These are phyloP conservation scores for Polyporus arcularius DNA, from an alignment of 768 basidiomycete species.

Conservation along the genomic window DNA sequence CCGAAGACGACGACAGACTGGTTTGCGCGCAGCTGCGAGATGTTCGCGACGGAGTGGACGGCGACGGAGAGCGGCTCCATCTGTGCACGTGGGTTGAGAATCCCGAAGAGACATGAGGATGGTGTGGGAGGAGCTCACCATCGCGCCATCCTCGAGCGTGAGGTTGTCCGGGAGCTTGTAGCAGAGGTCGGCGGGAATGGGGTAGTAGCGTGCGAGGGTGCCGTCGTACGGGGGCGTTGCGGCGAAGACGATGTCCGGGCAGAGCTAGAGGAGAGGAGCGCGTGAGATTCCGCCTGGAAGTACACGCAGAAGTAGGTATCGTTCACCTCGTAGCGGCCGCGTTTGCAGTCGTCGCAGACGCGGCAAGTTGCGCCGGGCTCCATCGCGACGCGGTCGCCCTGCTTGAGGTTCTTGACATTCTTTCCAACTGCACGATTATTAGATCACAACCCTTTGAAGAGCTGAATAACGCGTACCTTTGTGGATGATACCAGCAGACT, in stretches of 20 bases:
- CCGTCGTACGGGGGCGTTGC: conserved; percentile 95
- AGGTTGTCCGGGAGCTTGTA: conserved; percentile 83
- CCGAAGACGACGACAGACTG: conserved; percentile 86
- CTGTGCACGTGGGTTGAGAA: conserved; percentile 36
- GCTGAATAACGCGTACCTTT: conserved; percentile 47
- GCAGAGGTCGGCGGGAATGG: conserved; percentile 80
- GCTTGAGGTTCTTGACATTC: conserved; percentile 72
- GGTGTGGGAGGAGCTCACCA: conserved; percentile 51
- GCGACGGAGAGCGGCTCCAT: conserved; percentile 96
- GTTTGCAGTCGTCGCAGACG: conserved; percentile 81
- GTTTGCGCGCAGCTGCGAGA: conserved; percentile 71
- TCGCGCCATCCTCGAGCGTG: conserved; percentile 90
- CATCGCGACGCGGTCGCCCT: conserved; percentile 87
- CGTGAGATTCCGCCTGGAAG: not conserved
- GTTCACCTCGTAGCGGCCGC: conserved; percentile 77
- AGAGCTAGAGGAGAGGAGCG: conserved; percentile 54
- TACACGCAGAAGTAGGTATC: not conserved
- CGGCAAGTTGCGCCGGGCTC: conserved; percentile 90
- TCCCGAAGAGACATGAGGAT: not conserved
- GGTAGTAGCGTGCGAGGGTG: conserved; percentile 85
- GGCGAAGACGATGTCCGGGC: conserved; percentile 83
- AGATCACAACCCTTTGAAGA: not conserved
- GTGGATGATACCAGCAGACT: conserved; percentile 78
- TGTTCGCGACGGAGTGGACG: conserved; percentile 80
- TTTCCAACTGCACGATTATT: conserved; percentile 56